Conservation (phyloP, 306 rosid genomes). For the Dalbergia oliveri region DNA sequence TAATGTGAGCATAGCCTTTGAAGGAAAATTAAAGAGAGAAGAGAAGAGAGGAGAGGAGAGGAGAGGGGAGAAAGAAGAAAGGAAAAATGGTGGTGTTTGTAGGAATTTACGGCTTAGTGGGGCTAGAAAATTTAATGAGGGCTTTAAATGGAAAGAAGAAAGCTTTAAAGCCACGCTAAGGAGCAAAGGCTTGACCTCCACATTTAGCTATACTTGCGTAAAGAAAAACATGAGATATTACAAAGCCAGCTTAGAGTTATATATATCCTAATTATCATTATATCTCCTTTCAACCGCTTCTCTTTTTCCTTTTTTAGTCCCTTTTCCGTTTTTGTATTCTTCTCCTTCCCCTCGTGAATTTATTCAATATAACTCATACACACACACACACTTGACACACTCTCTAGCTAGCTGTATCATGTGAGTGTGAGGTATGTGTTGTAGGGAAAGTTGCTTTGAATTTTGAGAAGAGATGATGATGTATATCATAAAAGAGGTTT, state of each 20-base stretch:
- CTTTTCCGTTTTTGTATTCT: constrained; percentile 34
- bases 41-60: background rate
- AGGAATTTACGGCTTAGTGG: constrained; percentile 58
- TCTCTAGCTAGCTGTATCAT: constrained; percentile 26
- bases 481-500: constrained; percentile 49
- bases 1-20: constrained; percentile 14
- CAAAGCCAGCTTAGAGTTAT: constrained; percentile 48
- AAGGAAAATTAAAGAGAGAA: background rate
- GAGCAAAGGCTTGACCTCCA: constrained; percentile 76
- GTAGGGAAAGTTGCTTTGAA: constrained; percentile 37
- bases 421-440: constrained; percentile 40
- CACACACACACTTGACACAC: constrained; percentile 17
- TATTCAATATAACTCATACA: constrained; percentile 46
- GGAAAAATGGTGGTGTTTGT: constrained; percentile 1
- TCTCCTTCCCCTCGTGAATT: constrained; percentile 45
- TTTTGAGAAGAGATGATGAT: constrained; percentile 41
- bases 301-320: background rate
- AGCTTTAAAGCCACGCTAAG: constrained; percentile 88
- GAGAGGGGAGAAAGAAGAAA: background rate
- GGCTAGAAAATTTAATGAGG: constrained; percentile 44
- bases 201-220: constrained; percentile 84
- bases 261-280: background rate
- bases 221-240: constrained; percentile 85
- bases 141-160: constrained; percentile 46
- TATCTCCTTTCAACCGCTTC: constrained; percentile 27